Evolutionary conservation across 2,329 filamentous ascomycete species (phyloP), one percentile per base, ranked within the genome.

Genomic region (Ascochyta clinopodiicola): DNA sequence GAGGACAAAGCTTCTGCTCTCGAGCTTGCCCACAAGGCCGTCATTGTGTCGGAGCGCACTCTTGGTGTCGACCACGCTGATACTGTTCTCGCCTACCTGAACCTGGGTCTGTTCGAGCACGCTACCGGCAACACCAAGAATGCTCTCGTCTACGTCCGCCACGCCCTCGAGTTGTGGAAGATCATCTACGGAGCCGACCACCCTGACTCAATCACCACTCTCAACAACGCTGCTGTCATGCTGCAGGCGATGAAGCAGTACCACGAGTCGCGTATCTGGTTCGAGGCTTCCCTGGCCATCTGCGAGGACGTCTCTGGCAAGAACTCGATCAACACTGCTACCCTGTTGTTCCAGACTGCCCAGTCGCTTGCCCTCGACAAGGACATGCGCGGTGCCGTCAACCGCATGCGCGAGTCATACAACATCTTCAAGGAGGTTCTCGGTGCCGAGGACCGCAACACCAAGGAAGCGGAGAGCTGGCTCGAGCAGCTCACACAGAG

Each of bases 221-320:
- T 98, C 78, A 99, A 98, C 84, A 99, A 99, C 71, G 94, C 92
- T 19, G 95, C 95, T 7, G 95, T 99, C 57, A 99, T 99, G 95
- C 86, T 99, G 55, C 95, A 99, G 78, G 88, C 92, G 51, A 85
- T 97, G 67, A 96, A 98, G 82, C 88, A 90, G 58, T 99, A 96
- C 80, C 89, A 94, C 68, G 92, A 96, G 78, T 98, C 94, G 40
- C 89, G 95, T 46, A 83, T 94, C 60, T 99, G 95, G 95, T 99
- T 99, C 72, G 95, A 98, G 77, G 89, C 92, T 62, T 96, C 93
- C 9, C 86, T 98, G 46, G 84, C 86, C 38, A 88, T 98, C 59
- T 97, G 93, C 75, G 92, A 97, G 78, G 86, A 88, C 40, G 87
- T 97, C 4, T 96, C 94, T 62, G 95, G 95, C 70, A 89, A 90